phyloP scores from a whole-genome alignment of 2,329 filamentous ascomycete species.

The Erysiphe pulchra region DNA sequence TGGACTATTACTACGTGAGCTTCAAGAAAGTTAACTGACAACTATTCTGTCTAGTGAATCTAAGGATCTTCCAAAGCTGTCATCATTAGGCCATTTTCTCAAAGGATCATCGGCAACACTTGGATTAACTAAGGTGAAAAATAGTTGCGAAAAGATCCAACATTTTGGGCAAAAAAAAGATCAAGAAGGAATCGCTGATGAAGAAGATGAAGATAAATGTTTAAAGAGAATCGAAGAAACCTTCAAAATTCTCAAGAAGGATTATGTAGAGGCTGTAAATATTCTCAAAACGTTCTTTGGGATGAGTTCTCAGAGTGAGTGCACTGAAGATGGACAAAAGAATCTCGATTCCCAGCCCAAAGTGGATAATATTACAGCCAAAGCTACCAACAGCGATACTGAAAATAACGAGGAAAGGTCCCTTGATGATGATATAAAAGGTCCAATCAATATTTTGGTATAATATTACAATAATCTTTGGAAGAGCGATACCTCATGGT shows the following conservation, averaged over 20 bases:
- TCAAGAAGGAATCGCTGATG: conserved; percentile 40
- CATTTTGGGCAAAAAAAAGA: conserved; percentile 69
- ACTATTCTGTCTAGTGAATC: conserved; percentile 24
- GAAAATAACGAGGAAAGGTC: too few relatives aligned
- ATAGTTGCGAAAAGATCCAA: conserved; percentile 91
- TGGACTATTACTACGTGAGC: conserved; percentile 1
- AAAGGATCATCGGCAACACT: conserved; percentile 93
- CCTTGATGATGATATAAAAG: too few relatives aligned
- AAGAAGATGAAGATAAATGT: conserved; percentile 40
- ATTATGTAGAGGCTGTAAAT: conserved; percentile 49
- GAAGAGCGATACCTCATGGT: too few relatives aligned
- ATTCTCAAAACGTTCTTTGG: conserved; percentile 28
- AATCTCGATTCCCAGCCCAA: too few relatives aligned
- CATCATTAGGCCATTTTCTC: conserved; percentile 74
- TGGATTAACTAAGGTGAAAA: conserved; percentile 70
- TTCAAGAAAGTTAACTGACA: not conserved
- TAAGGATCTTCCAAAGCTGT: conserved; percentile 48
- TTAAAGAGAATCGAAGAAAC: conserved; percentile 44
- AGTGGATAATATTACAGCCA: too few relatives aligned
- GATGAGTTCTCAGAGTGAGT: not conserved
- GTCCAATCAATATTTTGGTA: too few relatives aligned
- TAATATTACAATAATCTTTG: too few relatives aligned
- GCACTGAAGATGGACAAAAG: too few relatives aligned
- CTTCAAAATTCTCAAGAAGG: conserved; percentile 44
- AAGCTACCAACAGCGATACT: too few relatives aligned